A percentile compares a stretch with the other conserved stretches of the same genome.
Conservation (phyloP, 129 eudicot species). For the Arctium lappa region DNA sequence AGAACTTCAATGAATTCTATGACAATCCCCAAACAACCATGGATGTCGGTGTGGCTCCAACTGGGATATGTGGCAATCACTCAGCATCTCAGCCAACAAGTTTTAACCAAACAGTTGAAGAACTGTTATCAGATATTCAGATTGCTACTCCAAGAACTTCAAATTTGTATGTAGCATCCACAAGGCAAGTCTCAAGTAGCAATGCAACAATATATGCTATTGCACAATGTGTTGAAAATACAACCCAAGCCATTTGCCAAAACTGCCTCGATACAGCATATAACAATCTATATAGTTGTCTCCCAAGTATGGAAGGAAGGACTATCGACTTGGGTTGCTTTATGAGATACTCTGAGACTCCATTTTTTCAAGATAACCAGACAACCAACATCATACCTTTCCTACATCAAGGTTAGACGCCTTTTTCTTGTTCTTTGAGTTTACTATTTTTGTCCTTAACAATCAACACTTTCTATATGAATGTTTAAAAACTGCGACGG, state of each 20-base stretch:
- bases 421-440: not conserved
- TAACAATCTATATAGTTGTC: conserved; percentile 35
- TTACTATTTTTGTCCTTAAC: not conserved
- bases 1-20: not conserved
- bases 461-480: not conserved
- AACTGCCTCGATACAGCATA: conserved; percentile 47
- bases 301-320: conserved; percentile 47
- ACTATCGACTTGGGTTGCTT: conserved; percentile 50
- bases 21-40: not conserved
- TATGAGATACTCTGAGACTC: conserved; percentile 40
- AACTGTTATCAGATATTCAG: conserved; percentile 34
- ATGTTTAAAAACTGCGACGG: not conserved
- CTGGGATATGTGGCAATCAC: conserved; percentile 45
- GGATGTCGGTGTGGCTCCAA: not conserved
- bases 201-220: conserved; percentile 37
- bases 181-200: conserved; percentile 23
- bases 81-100: conserved; percentile 32
- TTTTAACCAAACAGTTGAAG: conserved; percentile 22
- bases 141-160: conserved; percentile 47
- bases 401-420: conserved; percentile 32
- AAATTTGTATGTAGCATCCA: conserved; percentile 39
- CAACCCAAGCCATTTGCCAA: conserved; percentile 34
- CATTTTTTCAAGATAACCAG: conserved; percentile 52
- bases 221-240: conserved; percentile 42
- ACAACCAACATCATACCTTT: conserved; percentile 38